Percentiles rank a stretch among this genome's conserved stretches.
phyloP scores from a whole-genome alignment of 2,329 filamentous ascomycete species.

The Hymenoscyphus fraxineus region DNA sequence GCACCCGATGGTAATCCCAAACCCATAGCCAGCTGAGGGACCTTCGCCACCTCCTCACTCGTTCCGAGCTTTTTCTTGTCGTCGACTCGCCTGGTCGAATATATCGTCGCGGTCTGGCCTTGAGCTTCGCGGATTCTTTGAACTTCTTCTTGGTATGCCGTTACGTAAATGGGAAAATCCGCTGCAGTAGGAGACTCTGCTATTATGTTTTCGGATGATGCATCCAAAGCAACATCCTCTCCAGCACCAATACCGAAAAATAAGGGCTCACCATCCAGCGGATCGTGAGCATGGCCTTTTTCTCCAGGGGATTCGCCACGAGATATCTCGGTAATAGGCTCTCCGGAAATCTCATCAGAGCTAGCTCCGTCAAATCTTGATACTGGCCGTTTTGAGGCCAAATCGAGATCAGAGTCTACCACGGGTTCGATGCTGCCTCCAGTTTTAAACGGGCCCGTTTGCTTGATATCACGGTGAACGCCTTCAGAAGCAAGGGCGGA shows the following conservation, averaged over 20 bases:
- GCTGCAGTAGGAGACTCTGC: constrained; percentile 82
- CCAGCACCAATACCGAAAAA: constrained; percentile 76
- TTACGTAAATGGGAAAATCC: constrained; percentile 85
- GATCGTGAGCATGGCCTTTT: constrained; percentile 62
- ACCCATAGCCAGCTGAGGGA: constrained; percentile 21
- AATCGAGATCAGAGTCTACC: background rate
- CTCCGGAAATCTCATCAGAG: background rate
- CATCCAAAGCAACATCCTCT: constrained; percentile 39
- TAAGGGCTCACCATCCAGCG: constrained; percentile 56
- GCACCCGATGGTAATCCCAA: constrained; percentile 26
- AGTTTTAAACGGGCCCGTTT: constrained; percentile 24
- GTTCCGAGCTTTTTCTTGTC: constrained; percentile 33
- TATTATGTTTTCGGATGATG: constrained; percentile 48
- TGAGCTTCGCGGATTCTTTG: constrained; percentile 59
- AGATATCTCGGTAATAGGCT: constrained; percentile 19
- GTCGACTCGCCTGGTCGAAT: constrained; percentile 50
- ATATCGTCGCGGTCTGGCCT: constrained; percentile 52
- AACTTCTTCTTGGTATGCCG: constrained; percentile 79
- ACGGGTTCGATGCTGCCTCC: constrained; percentile 14
- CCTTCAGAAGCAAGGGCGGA: constrained; percentile 50
- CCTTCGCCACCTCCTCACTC: constrained; percentile 31
- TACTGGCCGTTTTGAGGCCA: background rate
- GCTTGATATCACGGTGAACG: constrained; percentile 44
- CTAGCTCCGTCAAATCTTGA: background rate
- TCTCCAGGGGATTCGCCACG: constrained; percentile 40